Percentiles rank a stretch among this genome's conserved stretches.
phyloP scores from a whole-genome alignment of 139 green algal genomes.

The Closterium sp. region DNA sequence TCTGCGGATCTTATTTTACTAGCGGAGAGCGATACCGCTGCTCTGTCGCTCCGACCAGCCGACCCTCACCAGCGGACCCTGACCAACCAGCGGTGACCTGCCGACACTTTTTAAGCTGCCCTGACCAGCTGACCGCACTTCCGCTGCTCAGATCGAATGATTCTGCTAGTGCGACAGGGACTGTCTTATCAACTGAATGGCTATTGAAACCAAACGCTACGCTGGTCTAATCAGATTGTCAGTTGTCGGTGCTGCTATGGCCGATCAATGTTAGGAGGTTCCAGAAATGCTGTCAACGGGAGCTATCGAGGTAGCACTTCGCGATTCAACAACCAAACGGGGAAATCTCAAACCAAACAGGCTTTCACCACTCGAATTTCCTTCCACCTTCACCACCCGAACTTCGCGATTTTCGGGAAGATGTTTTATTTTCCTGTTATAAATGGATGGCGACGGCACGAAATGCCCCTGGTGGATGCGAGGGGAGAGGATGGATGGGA shows the following conservation, averaged over 20 bases:
- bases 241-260: background rate
- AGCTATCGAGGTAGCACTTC: background rate
- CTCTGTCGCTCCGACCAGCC: no score
- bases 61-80: no score
- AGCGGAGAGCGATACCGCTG: no score
- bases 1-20: no score
- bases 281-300: background rate
- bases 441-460: background rate
- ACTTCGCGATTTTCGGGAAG: no score
- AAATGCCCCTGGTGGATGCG: background rate
- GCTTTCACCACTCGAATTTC: no score
- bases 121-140: background rate
- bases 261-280: no score
- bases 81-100: no score
- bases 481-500: background rate
- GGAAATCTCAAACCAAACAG: background rate
- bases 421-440: background rate
- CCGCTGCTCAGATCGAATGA: no score
- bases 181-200: background rate
- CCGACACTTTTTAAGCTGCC: no score
- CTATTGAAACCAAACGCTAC: background rate
- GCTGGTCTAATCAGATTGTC: background rate
- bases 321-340: background rate
- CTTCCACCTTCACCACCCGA: background rate
- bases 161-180: background rate